These are phyloP conservation scores for Neofusicoccum umdonicola DNA, from an alignment of 2,329 filamentous ascomycete species.

Conservation along the genomic window DNA sequence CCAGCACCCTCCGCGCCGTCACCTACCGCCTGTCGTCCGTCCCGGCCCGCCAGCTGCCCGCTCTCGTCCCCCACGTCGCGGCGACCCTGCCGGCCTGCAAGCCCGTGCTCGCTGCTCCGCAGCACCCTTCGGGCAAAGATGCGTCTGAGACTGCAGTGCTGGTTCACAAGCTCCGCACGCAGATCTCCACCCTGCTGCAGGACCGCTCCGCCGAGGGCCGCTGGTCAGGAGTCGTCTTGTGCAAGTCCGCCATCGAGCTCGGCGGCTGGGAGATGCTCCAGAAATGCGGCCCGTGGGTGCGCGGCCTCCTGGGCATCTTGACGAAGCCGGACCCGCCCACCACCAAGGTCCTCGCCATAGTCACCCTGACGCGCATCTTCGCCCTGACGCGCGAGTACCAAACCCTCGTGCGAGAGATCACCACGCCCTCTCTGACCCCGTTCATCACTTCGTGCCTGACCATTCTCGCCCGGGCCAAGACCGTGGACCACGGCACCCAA, in stretches of 20 bases:
- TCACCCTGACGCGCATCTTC: constrained; percentile 81
- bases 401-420: constrained; percentile 81
- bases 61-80: constrained; percentile 67
- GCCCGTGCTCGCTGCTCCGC: constrained; percentile 61
- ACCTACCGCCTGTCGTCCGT: constrained; percentile 70
- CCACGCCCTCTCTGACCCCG: constrained; percentile 72
- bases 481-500: constrained; percentile 3
- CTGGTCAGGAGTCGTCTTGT: constrained; percentile 73
- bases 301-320: constrained; percentile 70
- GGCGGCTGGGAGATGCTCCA: constrained; percentile 81
- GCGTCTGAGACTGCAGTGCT: constrained; percentile 66
- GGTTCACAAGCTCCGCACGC: constrained; percentile 77
- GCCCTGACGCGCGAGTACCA: constrained; percentile 77
- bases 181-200: constrained; percentile 73
- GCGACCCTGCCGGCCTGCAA: constrained; percentile 54
- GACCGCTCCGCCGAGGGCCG: constrained; percentile 72
- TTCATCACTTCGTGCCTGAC: constrained; percentile 74
- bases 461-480: constrained; percentile 26
- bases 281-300: constrained; percentile 71
- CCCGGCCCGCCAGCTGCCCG: constrained; percentile 69
- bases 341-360: constrained; percentile 72
- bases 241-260: constrained; percentile 78
- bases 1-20: constrained; percentile 39
- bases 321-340: constrained; percentile 76
- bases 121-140: constrained; percentile 57